Base-by-base conservation (phyloP, 2,329 filamentous ascomycete genomes). In the Verticillium albo-atrum region DNA sequence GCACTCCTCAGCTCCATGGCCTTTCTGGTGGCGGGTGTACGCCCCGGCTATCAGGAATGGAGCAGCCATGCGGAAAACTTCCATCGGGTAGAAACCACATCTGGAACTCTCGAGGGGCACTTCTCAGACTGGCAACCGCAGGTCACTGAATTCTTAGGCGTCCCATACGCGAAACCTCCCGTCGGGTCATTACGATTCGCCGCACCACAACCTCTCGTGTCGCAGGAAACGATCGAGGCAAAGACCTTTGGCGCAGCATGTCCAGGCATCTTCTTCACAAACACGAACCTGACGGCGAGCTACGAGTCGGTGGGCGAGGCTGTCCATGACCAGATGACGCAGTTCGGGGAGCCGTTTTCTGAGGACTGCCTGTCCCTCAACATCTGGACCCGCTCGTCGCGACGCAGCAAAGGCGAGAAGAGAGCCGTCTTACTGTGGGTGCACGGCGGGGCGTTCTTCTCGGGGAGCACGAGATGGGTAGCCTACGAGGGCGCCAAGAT, bases 91-190 rank as follows among this genome's bases (percentile, higher is more conserved):
- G 28, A 32, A 4, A 54, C 52, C n/a, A 32, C 52, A 7, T 54
- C 52, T 14, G 52, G 52, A 17, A 15, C 10, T 10, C 17, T 54
- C 27, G 9, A 10, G 2, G 52, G 52, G 15, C 52, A 54, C 27
- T 32, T 28, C 17, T 54, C 52, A 15, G 9, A 27, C 17, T 54
- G 52, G 52, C 17, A 54, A 28, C 52, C 52, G 4, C 25, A 15
- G 12, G 52, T 54, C 25, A 54, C 27, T 25, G 62, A 63, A 32
- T 63, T 62, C 65, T 68, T 82, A 2, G 81, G 80, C 1, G 79
- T 87, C 3, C 84, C 83, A 0, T 87, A 81, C 66, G 84, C 84
- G 3, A 77, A 83, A 62, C 70, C 73, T 28, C 70, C 73, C 3
- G 77, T 82, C 34, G 84, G 83, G 0, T 70, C 79, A 27, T 79